Conservation (phyloP, 345 rosid genomes). For the Eucalyptus fibrosa region DNA sequence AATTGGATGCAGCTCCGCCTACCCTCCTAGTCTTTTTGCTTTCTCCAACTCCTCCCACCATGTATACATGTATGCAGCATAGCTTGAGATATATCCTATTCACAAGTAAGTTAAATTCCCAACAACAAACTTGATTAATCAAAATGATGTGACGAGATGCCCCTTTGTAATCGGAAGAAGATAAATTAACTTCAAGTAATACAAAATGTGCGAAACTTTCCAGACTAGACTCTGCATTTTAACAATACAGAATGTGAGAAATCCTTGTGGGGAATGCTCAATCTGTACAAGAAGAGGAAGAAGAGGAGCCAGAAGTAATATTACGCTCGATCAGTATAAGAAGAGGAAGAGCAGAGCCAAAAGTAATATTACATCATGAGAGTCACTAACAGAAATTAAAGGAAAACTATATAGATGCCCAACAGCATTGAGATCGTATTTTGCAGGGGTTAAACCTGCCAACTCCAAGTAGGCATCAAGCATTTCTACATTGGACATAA, state of each 20-base stretch:
- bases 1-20: too few relatives aligned
- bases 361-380: neutral
- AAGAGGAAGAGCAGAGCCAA: neutral
- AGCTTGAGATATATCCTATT: too few relatives aligned
- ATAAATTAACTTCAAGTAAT: neutral
- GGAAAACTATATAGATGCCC: neutral
- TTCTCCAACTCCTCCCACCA: too few relatives aligned
- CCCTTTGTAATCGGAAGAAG: constrained; percentile 13
- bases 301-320: too few relatives aligned
- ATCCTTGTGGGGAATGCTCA: neutral
- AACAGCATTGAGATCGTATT: neutral
- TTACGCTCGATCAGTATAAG: neutral
- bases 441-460: neutral
- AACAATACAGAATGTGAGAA: neutral
- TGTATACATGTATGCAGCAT: too few relatives aligned
- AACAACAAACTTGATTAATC: too few relatives aligned
- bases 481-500: too few relatives aligned
- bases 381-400: neutral
- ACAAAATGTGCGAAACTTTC: neutral
- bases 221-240: neutral
- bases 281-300: neutral
- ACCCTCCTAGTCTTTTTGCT: too few relatives aligned
- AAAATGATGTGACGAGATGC: constrained; percentile 11
- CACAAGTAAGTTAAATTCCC: too few relatives aligned
- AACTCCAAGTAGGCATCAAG: neutral